Evolutionary conservation across 495 filamentous ascomycete species (phyloP), one percentile per base, ranked within the genome.

Genomic region (Lasiosphaeria ovina): DNA sequence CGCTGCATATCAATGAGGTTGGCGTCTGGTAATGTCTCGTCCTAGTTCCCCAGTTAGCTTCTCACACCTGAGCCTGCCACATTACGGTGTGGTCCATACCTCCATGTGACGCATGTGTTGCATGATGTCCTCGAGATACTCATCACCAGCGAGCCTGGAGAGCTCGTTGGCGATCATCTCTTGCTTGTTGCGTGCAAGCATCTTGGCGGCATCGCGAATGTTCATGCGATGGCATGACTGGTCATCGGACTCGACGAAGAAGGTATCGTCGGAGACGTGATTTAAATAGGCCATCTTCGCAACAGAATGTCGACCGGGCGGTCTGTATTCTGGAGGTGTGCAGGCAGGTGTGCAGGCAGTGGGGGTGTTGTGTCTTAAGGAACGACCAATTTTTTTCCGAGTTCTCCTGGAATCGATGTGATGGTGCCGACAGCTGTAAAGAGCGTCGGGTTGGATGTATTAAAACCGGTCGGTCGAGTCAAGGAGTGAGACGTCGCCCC

Each of bases 1-100:
- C 92, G 89, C 75, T 99, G 94, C 72, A 98, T 96, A 66, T 99
- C 94, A 73, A 99, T 99, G 16, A 93, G 91, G 66, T 92, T 92
- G 68, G 96, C 91, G 72, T 99, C 95, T 35, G 94, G 92, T 64
- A 97, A 78, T 38, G 95, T 98, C 73, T 92, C 87, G 65, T 85
- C 78, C 94, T 97, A 63, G 0, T 11, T 54, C 36, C 6, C 3
- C n/a, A 31, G 61, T 67, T 53, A 69, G 54, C 56, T 35, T 44
- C 33, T 2, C 17, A 47, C 35, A 9, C 31, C 14, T 34, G 11
- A 47, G 24, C 9, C 34, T 55, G 63, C 51, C 36, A 59, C 36
- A 59, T 48, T 2, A 45, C 24, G 33, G 36, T 42, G 3, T 12
- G 50, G 31, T 51, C 74, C 84, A 72, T 65, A 95, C 92, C 88